Conservation (phyloP, 768 basidiomycete species). For the Rhodotorula babjevae region DNA sequence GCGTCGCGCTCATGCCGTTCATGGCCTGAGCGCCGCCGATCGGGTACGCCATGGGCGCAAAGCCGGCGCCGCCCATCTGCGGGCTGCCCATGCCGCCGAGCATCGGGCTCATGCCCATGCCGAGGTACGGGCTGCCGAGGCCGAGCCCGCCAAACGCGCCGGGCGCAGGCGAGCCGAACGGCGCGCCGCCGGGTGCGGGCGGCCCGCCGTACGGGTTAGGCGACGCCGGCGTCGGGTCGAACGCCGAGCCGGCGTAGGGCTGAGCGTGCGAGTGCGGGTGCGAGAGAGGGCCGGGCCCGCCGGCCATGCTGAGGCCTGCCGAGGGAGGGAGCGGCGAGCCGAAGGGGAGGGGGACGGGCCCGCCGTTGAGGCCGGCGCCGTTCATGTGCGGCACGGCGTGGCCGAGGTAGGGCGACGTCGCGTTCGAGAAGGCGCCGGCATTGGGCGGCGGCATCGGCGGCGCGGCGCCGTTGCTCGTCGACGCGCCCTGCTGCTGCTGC, state of each 20-base stretch:
- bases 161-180: constrained; percentile 9
- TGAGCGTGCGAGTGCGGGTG: background rate
- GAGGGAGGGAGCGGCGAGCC: background rate
- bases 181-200: background rate
- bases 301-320: background rate
- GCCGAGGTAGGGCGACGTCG: constrained; percentile 21
- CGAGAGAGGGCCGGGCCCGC: background rate
- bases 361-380: background rate
- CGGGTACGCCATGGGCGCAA: constrained; percentile 19
- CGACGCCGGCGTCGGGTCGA: constrained; percentile 19
- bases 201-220: constrained; percentile 24
- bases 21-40: constrained; percentile 16
- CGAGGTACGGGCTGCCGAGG: constrained; percentile 23
- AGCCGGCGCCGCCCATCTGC: constrained; percentile 15
- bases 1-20: constrained; percentile 8
- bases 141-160: constrained; percentile 11
- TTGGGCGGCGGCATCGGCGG: background rate
- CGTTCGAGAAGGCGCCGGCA: constrained; percentile 5
- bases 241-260: constrained; percentile 15
- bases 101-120: constrained; percentile 28
- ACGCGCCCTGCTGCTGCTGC: constrained; percentile 2
- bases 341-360: constrained; percentile 1
- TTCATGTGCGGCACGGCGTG: background rate
- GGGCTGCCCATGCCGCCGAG: constrained; percentile 20
- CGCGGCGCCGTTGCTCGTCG: background rate